Evolutionary conservation across 345 rosid genomes (phyloP).

Genomic region (Eucalyptus marginata): DNA sequence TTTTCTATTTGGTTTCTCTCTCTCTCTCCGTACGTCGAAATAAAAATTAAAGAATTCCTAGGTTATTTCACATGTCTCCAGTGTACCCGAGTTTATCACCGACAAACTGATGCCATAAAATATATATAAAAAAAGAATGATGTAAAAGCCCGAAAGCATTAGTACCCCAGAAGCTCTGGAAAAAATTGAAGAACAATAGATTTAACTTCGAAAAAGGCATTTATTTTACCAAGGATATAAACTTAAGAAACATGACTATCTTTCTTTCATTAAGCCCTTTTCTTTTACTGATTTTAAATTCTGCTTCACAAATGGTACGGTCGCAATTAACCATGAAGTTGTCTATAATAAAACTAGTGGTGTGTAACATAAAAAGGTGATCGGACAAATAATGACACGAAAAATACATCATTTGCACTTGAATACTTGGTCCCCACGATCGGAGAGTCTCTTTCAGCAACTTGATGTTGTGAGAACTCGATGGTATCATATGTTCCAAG

Average conservation of each 20-base stretch:
- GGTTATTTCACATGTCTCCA: background rate
- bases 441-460: background rate
- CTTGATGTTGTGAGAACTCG: background rate
- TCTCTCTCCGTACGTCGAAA: background rate
- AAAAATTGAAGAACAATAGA: background rate
- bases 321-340: background rate
- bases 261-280: no score
- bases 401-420: no score
- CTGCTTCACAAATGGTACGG: background rate
- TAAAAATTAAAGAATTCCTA: background rate
- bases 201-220: background rate
- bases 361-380: background rate
- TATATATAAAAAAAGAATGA: background rate
- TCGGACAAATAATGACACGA: background rate
- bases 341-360: no score
- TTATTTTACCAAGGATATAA: background rate
- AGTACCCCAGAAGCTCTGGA: background rate
- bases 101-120: background rate
- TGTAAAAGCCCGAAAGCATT: background rate
- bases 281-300: background rate
- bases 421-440: background rate
- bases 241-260: background rate
- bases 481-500: background rate
- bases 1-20: background rate
- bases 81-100: background rate